phyloP scores from a whole-genome alignment of 306 rosid genomes.

The Rubus parviflorus region DNA sequence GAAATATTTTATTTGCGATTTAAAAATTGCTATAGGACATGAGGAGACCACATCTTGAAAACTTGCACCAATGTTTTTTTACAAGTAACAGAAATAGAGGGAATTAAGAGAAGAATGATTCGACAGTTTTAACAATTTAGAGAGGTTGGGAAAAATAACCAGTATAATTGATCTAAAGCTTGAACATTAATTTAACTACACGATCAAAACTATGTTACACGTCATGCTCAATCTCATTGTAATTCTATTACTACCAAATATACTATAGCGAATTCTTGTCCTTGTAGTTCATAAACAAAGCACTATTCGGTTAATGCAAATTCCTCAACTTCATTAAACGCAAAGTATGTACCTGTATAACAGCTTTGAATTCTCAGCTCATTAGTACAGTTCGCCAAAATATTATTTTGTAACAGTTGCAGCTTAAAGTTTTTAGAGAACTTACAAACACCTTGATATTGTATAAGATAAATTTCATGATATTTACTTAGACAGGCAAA shows the following conservation, averaged over 20 bases:
- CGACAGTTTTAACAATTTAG: constrained; percentile 21
- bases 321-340: constrained; percentile 42
- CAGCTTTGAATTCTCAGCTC: constrained; percentile 45
- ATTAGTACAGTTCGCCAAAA: constrained; percentile 39
- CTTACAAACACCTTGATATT: constrained; percentile 28
- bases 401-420: constrained; percentile 34
- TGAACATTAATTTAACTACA: constrained; percentile 21
- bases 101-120: constrained; percentile 16
- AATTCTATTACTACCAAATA: constrained; percentile 20
- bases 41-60: neutral
- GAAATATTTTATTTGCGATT: neutral
- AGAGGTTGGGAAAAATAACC: constrained; percentile 19
- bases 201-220: constrained; percentile 14
- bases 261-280: constrained; percentile 31
- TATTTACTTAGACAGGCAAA: constrained; percentile 58
- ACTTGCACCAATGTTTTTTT: neutral
- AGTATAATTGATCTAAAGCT: constrained; percentile 13
- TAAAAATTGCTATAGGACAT: neutral
- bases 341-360: constrained; percentile 54
- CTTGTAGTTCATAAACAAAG: constrained; percentile 26
- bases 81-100: neutral
- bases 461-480: constrained; percentile 33
- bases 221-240: constrained; percentile 25
- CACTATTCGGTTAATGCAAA: constrained; percentile 31
- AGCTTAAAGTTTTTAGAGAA: constrained; percentile 33